phyloP scores from a whole-genome alignment of 1,284 basidiomycete genomes.

The Moniliophthora roreri region DNA sequence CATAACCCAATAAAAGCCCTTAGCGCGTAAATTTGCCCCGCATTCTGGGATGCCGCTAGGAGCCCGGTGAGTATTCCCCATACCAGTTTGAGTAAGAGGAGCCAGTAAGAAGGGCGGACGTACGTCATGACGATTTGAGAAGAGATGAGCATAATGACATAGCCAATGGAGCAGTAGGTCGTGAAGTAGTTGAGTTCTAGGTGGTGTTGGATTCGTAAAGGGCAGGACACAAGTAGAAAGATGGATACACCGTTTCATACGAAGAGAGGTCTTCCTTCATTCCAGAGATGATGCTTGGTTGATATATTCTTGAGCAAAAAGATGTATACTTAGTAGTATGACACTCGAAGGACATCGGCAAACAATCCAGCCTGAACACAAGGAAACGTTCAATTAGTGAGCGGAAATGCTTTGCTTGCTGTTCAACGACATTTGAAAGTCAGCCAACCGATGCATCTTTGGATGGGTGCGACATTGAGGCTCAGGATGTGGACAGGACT shows the following conservation, averaged over 20 bases:
- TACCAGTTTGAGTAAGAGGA: constrained; percentile 13
- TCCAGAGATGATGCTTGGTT: constrained; percentile 16
- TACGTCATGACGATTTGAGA: constrained; percentile 21
- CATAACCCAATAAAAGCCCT: constrained; percentile 16
- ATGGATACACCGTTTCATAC: constrained; percentile 13
- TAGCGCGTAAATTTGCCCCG: constrained; percentile 14
- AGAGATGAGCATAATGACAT: constrained; percentile 17
- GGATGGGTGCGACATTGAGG: too few species aligned
- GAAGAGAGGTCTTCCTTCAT: constrained; percentile 17
- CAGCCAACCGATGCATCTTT: neutral
- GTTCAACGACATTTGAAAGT: neutral
- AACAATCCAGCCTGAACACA: constrained; percentile 15
- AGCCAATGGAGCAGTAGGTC: constrained; percentile 16
- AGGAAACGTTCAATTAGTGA: constrained; percentile 13
- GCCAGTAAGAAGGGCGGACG: constrained; percentile 16
- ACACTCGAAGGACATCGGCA: constrained; percentile 16
- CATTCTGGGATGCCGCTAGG: constrained; percentile 10
- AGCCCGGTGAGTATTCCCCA: constrained; percentile 17
- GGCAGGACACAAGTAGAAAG: neutral
- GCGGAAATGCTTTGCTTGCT: constrained; percentile 7
- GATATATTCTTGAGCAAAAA: too few species aligned
- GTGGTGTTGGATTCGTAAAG: neutral
- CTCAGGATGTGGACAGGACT: too few species aligned
- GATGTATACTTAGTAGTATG: constrained; percentile 20
- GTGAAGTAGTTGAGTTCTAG: constrained; percentile 18